Conservation (phyloP, 2,329 filamentous ascomycete genomes). For the Ceratocystis albifundus region DNA sequence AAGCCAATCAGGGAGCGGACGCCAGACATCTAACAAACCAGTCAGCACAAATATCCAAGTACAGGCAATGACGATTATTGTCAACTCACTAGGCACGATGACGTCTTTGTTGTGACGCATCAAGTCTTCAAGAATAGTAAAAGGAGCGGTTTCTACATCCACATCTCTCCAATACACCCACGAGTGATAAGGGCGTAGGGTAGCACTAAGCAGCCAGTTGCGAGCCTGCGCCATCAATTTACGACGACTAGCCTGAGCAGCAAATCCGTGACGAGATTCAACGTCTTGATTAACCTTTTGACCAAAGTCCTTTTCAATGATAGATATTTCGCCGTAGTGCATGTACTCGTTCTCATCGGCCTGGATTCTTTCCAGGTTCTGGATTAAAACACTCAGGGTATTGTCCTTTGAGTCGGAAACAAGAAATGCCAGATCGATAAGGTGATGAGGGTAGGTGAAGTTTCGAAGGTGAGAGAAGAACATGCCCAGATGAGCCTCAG, state of each 20-base stretch:
- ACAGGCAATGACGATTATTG: background rate
- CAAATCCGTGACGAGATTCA: conserved; percentile 93
- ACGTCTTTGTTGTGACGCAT: conserved; percentile 99
- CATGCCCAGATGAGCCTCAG: conserved; percentile 84
- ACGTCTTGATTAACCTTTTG: conserved; percentile 97
- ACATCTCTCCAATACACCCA: conserved; percentile 99
- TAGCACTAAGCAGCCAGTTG: conserved; percentile 92
- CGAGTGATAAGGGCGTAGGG: conserved; percentile 84
- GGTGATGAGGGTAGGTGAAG: conserved; percentile 90
- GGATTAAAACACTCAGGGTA: conserved; percentile 63
- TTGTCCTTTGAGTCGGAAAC: conserved; percentile 95
- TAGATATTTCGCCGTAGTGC: conserved; percentile 89
- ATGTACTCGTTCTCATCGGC: conserved; percentile 65
- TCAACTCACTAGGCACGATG: conserved; percentile 86
- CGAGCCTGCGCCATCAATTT: conserved; percentile 97
- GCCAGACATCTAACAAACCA: conserved; percentile 69
- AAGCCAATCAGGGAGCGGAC: conserved; percentile 96
- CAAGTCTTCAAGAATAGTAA: conserved; percentile 90
- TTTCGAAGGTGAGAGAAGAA: conserved; percentile 97
- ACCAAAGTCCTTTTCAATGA: conserved; percentile 97
- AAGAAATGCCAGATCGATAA: conserved; percentile 92
- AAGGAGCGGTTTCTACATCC: conserved; percentile 92
- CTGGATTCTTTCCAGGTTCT: conserved; percentile 69
- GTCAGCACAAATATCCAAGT: conserved; percentile 14
- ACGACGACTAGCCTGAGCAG: conserved; percentile 80